phyloP scores from a whole-genome alignment of 1,284 basidiomycete species.

The Ustilago cynodontis region DNA sequence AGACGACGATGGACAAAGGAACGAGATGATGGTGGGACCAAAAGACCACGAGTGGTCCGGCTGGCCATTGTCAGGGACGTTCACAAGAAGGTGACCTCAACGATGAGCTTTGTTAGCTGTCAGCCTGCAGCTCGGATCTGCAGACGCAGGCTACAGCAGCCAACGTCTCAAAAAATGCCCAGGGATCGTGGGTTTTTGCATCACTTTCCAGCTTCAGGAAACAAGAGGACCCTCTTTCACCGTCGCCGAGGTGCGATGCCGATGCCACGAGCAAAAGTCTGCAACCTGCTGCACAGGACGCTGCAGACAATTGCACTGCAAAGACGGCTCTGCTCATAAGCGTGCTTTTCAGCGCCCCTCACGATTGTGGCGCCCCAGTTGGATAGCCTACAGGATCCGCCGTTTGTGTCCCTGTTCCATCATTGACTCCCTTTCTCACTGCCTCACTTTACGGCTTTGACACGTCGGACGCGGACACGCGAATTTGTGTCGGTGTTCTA shows the following conservation, averaged over 20 bases:
- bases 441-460: not conserved
- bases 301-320: not conserved
- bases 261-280: not conserved
- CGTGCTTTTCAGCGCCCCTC: not conserved
- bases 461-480: not conserved
- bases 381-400: too few species aligned
- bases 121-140: constrained; percentile 31
- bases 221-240: too few species aligned
- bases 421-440: not conserved
- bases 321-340: not conserved
- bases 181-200: too few species aligned
- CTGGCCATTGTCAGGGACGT: not conserved
- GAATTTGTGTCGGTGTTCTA: not conserved
- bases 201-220: too few species aligned
- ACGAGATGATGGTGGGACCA: constrained; percentile 14
- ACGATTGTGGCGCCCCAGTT: constrained; percentile 7
- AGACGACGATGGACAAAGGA: constrained; percentile 11
- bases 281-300: not conserved
- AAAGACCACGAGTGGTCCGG: not conserved
- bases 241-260: constrained; percentile 1
- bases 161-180: too few species aligned
- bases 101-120: constrained; percentile 8
- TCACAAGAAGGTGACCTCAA: not conserved
- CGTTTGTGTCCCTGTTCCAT: not conserved
- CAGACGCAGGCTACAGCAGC: too few species aligned